phyloP scores from a whole-genome alignment of 169 alveolate genomes.

The Prorocentrum cordatum region DNA sequence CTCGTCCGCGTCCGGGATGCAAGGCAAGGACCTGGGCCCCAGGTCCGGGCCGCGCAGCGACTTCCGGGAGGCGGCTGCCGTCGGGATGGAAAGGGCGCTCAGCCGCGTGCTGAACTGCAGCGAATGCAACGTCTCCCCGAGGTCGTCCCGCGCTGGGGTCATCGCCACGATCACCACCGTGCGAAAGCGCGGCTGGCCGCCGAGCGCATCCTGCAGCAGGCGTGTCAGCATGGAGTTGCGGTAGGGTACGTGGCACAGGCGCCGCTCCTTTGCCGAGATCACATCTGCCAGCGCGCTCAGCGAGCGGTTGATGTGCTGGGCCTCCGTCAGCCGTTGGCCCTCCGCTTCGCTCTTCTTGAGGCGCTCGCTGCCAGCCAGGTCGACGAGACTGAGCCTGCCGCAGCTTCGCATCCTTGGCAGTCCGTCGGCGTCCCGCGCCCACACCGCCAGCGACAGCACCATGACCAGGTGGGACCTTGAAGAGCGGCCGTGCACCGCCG shows the following conservation, averaged over 20 bases:
- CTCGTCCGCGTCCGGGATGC: too few species aligned
- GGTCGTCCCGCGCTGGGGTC: slow-evolving; percentile 6
- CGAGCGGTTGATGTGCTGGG: slow-evolving; percentile 68
- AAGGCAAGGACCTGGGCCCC: too few species aligned
- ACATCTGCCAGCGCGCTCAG: slow-evolving; percentile 67
- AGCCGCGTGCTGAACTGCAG: slow-evolving; percentile 45
- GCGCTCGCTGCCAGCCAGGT: slow-evolving; percentile 58
- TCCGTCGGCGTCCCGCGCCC: background rate
- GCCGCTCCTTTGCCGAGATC: slow-evolving; percentile 39
- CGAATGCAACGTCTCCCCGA: slow-evolving; percentile 43
- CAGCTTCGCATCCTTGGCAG: too few species aligned
- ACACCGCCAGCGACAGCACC: background rate
- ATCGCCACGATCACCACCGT: slow-evolving; percentile 26
- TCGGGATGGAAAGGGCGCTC: too few species aligned
- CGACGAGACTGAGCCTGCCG: slow-evolving; percentile 50
- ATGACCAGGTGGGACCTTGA: slow-evolving; percentile 24
- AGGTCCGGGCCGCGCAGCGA: too few species aligned
- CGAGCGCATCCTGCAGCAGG: slow-evolving; percentile 57
- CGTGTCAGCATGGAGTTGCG: slow-evolving; percentile 66
- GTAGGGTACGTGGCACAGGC: slow-evolving; percentile 29
- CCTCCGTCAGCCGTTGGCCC: background rate
- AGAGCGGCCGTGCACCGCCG: slow-evolving; percentile 20
- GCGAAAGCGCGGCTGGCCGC: slow-evolving; percentile 47
- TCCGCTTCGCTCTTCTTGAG: slow-evolving; percentile 33
- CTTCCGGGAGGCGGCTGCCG: too few species aligned